Evolutionary conservation across 306 rosid species (phyloP).

Genomic region (Cicer arietinum): DNA sequence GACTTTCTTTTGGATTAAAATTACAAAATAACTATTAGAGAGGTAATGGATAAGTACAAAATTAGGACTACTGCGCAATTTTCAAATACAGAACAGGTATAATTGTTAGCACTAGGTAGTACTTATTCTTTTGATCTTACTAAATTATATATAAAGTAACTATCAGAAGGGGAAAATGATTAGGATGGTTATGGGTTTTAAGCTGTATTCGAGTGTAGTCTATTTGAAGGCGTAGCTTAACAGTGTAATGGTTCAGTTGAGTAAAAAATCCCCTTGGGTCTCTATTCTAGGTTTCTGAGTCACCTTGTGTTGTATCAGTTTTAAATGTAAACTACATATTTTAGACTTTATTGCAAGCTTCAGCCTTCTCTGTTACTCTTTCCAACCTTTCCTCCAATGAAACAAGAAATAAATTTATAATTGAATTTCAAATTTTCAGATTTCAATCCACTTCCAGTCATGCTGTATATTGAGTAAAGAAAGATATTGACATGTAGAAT

Average conservation of each 20-base stretch:
- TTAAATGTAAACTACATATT: slow-evolving; percentile 5
- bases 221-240: neutral
- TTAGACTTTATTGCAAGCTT: neutral
- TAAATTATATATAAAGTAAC: slow-evolving; percentile 25
- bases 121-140: neutral
- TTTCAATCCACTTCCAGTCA: neutral
- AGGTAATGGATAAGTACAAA: slow-evolving; percentile 1
- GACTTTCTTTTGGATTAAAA: slow-evolving; percentile 4
- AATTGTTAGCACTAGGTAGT: neutral
- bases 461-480: slow-evolving; percentile 15
- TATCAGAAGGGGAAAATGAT: slow-evolving; percentile 10
- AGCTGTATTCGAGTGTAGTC: neutral
- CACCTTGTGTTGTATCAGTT: neutral
- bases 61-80: neutral
- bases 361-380: neutral
- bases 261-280: slow-evolving; percentile 17
- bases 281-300: neutral
- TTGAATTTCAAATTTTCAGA: neutral
- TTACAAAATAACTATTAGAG: neutral
- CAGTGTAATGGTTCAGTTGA: slow-evolving; percentile 14
- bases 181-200: neutral
- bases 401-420: neutral
- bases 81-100: slow-evolving; percentile 2
- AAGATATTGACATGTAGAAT: slow-evolving; percentile 31
- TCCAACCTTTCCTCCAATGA: neutral